Base-by-base conservation (phyloP, 2,329 filamentous ascomycete genomes). In the Ilyonectria sp. region DNA sequence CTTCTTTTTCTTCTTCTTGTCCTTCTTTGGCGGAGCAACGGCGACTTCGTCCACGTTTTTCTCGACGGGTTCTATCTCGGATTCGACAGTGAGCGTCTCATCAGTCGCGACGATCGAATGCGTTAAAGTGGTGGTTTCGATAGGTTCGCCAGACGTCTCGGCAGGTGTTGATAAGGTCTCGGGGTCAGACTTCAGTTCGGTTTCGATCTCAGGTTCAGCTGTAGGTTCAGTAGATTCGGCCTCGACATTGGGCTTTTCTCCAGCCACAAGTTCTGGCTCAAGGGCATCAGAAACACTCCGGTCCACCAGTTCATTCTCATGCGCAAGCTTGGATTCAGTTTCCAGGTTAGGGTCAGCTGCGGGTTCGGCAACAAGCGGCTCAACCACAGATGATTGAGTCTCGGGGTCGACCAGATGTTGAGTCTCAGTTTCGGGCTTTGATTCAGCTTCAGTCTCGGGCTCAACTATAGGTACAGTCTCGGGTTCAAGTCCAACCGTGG, bases 381-480 rank as follows among this genome's bases (percentile, higher is more conserved):
- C 71, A 53, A 67, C 60, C 60, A 63, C 46, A 63, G 58, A 54
- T 17, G 21, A 15, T 69, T 66, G 65, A 58, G 26, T 61, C 65
- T 65, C 61, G 59, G 55, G 53, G 53, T 65, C 61, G 64, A 65
- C 67, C 64, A 67, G 47, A 69, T 67, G 62, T 73, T 74, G 73
- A 60, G 63, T 73, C 61, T 74, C 71, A 68, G 69, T 67, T 73
- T 75, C 66, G 61, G 63, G 69, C 70, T 76, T 73, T 57, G 74
- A 68, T 75, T 76, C 74, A 76, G 60, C 72, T 75, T 74, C 72
- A 74, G 71, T 71, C 63, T 75, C 68, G 71, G 70, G 70, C 67
- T 75, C 72, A 73, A 73, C 58, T 74, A 73, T 69, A 72, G 66
- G 70, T 67, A 78, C 75, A 68, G 65, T 69, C 68, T 77, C 71